Conservation (phyloP, 352 stramenopile species). For the Globisporangium cederbergense region DNA sequence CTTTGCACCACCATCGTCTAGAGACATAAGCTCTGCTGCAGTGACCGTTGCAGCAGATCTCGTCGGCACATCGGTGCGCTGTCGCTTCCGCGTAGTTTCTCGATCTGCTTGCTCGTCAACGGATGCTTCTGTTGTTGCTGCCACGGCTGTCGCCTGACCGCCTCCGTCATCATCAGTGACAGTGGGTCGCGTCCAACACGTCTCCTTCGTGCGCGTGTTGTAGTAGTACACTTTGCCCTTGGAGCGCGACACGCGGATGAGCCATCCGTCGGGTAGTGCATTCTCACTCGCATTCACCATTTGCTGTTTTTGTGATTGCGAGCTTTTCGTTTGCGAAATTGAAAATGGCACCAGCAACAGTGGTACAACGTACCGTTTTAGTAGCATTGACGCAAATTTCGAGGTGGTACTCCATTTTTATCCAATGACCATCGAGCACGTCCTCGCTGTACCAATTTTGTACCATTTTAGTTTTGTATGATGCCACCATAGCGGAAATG, state of each 20-base stretch:
- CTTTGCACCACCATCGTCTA: neutral
- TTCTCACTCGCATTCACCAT: constrained; percentile 2
- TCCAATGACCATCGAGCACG: neutral
- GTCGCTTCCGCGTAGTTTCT: constrained; percentile 23
- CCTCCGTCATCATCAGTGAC: neutral
- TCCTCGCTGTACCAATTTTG: neutral
- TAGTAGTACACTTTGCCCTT: constrained; percentile 76
- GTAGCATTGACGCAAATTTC: neutral
- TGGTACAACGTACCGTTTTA: neutral
- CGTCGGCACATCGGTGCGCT: constrained; percentile 6
- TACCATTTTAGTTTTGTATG: no score
- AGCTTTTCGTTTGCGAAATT: no score
- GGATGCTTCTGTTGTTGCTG: neutral
- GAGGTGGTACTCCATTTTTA: neutral
- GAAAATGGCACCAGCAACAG: no score
- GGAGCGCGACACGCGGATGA: constrained; percentile 62
- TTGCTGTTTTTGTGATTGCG: neutral
- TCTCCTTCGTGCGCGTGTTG: constrained; percentile 42
- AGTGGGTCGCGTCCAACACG: constrained; percentile 56
- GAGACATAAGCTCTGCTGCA: neutral
- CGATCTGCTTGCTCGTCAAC: constrained; percentile 5
- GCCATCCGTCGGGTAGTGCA: constrained; percentile 48
- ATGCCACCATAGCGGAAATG: no score
- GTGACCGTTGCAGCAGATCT: neutral
- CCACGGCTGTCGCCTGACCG: neutral